These are phyloP conservation scores for Sporothrix curviconia DNA, from an alignment of 2,329 filamentous ascomycete genomes.

Conservation along the genomic window DNA sequence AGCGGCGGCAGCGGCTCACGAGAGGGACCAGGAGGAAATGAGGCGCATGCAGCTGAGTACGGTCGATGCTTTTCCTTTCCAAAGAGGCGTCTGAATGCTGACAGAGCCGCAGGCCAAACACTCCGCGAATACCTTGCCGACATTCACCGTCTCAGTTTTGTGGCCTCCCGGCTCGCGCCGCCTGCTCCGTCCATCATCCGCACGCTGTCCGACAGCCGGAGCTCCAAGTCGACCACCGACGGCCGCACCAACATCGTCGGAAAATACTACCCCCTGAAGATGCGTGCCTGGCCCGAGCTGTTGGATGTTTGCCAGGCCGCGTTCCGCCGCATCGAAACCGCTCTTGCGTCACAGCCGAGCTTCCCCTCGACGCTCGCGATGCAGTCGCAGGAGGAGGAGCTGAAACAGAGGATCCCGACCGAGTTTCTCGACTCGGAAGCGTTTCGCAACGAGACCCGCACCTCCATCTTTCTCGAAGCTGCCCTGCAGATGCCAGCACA, in stretches of 20 bases:
- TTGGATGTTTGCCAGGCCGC: not conserved
- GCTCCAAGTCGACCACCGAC: constrained; percentile 9
- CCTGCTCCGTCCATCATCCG: not conserved
- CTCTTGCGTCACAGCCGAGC: not conserved
- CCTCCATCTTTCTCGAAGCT: constrained; percentile 7
- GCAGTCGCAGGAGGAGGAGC: not conserved
- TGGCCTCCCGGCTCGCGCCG: not conserved
- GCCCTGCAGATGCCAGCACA: constrained; percentile 10
- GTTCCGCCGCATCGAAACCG: not conserved
- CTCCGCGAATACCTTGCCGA: not conserved
- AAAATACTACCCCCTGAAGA: constrained; percentile 11
- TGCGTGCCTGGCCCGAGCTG: constrained; percentile 5
- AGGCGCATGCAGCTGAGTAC: not conserved
- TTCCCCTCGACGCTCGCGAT: constrained; percentile 8
- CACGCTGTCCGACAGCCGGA: constrained; percentile 9
- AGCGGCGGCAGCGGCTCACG: not conserved
- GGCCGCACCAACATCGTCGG: constrained; percentile 12
- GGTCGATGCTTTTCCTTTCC: not conserved
- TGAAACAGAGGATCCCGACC: not conserved
- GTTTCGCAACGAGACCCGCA: constrained; percentile 7
- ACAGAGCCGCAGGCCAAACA: not conserved
- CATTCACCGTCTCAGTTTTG: constrained; percentile 1
- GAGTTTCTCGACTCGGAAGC: constrained; percentile 8
- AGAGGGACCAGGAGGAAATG: not conserved
- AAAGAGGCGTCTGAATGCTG: not conserved